Conservation (phyloP, 805 yeast genomes). For the Nakazawaea sp. region DNA sequence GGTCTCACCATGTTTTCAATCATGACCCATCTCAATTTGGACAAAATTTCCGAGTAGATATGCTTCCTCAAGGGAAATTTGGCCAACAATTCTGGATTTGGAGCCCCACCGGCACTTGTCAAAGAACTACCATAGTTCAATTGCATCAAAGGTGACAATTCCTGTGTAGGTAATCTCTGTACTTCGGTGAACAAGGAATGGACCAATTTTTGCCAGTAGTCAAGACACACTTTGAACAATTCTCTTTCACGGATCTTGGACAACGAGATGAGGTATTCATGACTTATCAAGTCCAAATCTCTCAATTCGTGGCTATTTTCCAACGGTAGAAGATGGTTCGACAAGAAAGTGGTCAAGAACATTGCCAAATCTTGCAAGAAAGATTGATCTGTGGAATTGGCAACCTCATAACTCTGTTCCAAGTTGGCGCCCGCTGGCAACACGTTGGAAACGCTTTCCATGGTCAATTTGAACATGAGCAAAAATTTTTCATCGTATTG, state of each 20-base stretch:
- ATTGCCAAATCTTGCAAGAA: constrained; percentile 92
- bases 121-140: constrained; percentile 35
- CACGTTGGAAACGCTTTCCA: constrained; percentile 60
- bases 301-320: constrained; percentile 52
- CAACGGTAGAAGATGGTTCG: constrained; percentile 61
- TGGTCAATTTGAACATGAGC: constrained; percentile 60
- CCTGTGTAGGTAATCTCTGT: constrained; percentile 67
- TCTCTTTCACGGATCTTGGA: constrained; percentile 94
- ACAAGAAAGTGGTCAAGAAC: constrained; percentile 79
- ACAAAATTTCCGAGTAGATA: constrained; percentile 68
- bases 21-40: constrained; percentile 83
- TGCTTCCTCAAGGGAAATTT: constrained; percentile 82
- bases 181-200: constrained; percentile 77
- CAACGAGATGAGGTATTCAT: constrained; percentile 73
- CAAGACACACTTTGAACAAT: constrained; percentile 89
- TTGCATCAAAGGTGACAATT: constrained; percentile 72
- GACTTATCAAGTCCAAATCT: constrained; percentile 62
- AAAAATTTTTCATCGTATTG: constrained; percentile 53
- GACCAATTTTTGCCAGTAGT: constrained; percentile 91
- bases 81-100: constrained; percentile 73
- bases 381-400: constrained; percentile 81
- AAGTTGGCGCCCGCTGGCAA: constrained; percentile 73
- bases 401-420: constrained; percentile 62
- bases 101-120: constrained; percentile 62
- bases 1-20: constrained; percentile 98